A percentile compares a stretch with the other conserved stretches of the same genome.
These are phyloP conservation scores for Sorghum bicolor DNA, from an alignment of 176 grass and related monocot genomes.

Conservation along the genomic window DNA sequence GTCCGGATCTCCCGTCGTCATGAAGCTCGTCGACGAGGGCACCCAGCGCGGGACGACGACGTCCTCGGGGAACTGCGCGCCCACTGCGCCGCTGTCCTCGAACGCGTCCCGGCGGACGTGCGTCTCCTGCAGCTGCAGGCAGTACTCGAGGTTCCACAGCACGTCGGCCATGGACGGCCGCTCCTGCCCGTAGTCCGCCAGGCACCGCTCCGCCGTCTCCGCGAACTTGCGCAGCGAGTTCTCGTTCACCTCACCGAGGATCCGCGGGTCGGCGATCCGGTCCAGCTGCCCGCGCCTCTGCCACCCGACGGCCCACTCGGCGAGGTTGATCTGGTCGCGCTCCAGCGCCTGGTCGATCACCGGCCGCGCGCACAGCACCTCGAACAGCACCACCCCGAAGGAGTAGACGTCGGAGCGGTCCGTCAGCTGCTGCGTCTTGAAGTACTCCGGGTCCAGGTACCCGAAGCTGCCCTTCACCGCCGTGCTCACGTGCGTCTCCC, in stretches of 20 bases:
- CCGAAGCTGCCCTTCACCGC: constrained; percentile 99
- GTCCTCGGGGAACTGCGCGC: constrained; percentile 39
- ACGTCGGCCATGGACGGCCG: constrained; percentile 71
- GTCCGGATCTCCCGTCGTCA: constrained; percentile 5
- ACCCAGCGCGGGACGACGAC: constrained; percentile 36
- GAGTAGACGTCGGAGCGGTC: constrained; percentile 83
- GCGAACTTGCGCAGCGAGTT: constrained; percentile 66
- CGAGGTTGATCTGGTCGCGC: constrained; percentile 56
- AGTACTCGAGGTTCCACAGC: constrained; percentile 73
- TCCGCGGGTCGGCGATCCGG: constrained; percentile 44
- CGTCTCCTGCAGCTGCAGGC: constrained; percentile 61
- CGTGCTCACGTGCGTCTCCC: constrained; percentile 83
- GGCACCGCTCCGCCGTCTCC: constrained; percentile 53
- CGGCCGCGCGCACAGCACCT: constrained; percentile 69
- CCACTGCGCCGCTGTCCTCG: constrained; percentile 46
- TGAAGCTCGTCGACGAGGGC: constrained; percentile 34
- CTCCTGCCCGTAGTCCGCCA: constrained; percentile 49
- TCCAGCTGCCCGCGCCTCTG: constrained; percentile 30
- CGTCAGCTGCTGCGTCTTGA: constrained; percentile 78
- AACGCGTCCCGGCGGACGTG: constrained; percentile 36
- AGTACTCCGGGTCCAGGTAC: constrained; percentile 99
- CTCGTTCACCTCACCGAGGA: constrained; percentile 37
- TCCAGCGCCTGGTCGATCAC: constrained; percentile 60
- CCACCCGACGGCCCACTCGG: constrained; percentile 52
- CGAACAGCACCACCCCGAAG: constrained; percentile 68